These are phyloP conservation scores for Lomentospora prolificans DNA, from an alignment of 2,329 filamentous ascomycete genomes.

Conservation along the genomic window DNA sequence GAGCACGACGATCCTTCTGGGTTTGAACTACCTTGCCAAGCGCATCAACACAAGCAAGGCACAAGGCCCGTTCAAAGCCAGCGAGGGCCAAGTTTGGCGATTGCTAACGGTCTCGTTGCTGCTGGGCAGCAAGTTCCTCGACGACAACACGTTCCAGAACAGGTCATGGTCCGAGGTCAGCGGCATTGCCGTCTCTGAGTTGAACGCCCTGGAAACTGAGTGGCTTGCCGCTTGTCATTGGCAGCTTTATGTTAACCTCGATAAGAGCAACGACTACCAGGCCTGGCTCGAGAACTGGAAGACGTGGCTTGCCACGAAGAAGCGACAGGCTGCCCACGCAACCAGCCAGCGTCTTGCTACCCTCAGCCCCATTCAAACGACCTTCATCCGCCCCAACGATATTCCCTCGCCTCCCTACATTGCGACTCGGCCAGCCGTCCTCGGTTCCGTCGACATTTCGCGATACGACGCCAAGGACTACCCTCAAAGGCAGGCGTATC, in stretches of 20 bases:
- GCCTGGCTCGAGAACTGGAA: conserved; percentile 54
- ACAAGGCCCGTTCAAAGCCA: conserved; percentile 43
- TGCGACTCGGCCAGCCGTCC: conserved; percentile 14
- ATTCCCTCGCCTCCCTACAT: conserved; percentile 21
- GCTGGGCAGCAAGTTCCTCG: conserved; percentile 88
- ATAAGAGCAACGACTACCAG: conserved; percentile 61
- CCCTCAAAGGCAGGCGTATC: conserved; percentile 5
- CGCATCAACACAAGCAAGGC: conserved; percentile 65
- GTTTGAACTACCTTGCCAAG: conserved; percentile 80
- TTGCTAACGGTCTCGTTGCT: conserved; percentile 78
- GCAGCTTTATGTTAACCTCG: conserved; percentile 77
- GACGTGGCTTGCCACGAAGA: conserved; percentile 46
- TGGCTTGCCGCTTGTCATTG: conserved; percentile 79
- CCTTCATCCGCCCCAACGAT: conserved; percentile 14
- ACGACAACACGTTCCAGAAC: conserved; percentile 97
- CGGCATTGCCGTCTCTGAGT: conserved; percentile 71
- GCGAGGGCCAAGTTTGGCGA: conserved; percentile 70
- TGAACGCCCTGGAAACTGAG: conserved; percentile 78
- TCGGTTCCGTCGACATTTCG: conserved; percentile 19
- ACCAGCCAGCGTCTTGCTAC: conserved; percentile 21
- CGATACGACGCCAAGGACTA: conserved; percentile 25
- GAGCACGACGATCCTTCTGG: conserved; percentile 81
- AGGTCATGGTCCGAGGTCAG: conserved; percentile 94
- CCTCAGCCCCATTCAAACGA: conserved; percentile 36
- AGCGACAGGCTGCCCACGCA: conserved; percentile 32